Conservation (phyloP, 805 yeast genomes). For the Brettanomyces nanus region DNA sequence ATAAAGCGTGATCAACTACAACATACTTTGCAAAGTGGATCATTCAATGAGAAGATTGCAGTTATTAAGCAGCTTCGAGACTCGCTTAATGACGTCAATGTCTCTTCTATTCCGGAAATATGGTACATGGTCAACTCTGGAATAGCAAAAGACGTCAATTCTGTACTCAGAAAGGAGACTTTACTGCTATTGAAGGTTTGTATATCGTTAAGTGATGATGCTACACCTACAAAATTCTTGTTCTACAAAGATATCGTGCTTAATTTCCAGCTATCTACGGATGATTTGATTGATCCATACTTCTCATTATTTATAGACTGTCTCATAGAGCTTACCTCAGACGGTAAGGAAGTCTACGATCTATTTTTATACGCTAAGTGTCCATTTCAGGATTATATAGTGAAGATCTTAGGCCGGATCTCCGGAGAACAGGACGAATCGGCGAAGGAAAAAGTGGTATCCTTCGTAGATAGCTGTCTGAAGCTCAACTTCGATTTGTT, state of each 20-base stretch:
- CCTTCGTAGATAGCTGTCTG: constrained; percentile 14
- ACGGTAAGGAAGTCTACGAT: constrained; percentile 19
- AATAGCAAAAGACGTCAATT: constrained; percentile 29
- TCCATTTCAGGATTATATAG: constrained; percentile 13
- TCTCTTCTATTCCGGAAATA: constrained; percentile 58
- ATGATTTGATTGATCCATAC: constrained; percentile 34
- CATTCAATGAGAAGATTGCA: constrained; percentile 29
- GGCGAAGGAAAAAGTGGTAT: constrained; percentile 8
- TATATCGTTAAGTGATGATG: constrained; percentile 41
- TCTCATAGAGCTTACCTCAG: constrained; percentile 40
- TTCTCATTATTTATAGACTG: constrained; percentile 35
- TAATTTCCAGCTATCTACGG: constrained; percentile 33
- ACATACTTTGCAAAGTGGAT: constrained; percentile 15
- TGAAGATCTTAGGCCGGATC: constrained; percentile 6
- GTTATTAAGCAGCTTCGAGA: constrained; percentile 46
- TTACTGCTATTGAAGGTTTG: constrained; percentile 48
- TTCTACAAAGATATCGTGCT: constrained; percentile 53
- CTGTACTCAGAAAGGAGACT: constrained; percentile 38
- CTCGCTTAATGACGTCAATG: constrained; percentile 41
- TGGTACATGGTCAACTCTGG: constrained; percentile 64
- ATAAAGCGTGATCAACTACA: constrained; percentile 15
- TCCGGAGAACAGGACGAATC: constrained; percentile 6
- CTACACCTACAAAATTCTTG: constrained; percentile 40
- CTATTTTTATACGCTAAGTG: constrained; percentile 11
- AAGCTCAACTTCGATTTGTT: constrained; percentile 15